Percentiles rank a stretch among this genome's conserved stretches.
Evolutionary conservation across 345 rosid genomes (phyloP).

Genomic region (Geranium brycei): DNA sequence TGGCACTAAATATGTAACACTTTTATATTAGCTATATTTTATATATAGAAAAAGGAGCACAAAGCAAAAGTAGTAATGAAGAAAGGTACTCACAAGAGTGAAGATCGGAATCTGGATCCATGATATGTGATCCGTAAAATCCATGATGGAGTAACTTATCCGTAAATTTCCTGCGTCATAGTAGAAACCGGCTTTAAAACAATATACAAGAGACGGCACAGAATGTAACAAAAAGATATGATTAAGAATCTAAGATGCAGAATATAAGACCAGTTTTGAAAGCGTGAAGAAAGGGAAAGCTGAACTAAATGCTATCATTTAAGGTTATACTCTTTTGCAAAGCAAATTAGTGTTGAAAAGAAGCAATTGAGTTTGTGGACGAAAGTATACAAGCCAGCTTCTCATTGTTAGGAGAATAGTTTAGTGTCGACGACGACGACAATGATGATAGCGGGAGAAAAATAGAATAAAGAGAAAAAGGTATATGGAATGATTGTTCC

Average conservation of each 20-base stretch:
- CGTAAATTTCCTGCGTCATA: slow-evolving; percentile 29
- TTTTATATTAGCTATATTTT: background rate
- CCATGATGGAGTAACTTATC: slow-evolving; percentile 44
- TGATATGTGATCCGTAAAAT: slow-evolving; percentile 28
- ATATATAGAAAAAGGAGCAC: background rate
- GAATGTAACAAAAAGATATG: background rate
- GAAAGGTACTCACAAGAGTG: slow-evolving; percentile 32
- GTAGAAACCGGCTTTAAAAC: background rate
- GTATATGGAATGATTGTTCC: too few species aligned
- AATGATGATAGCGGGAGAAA: too few species aligned
- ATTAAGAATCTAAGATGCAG: too few species aligned
- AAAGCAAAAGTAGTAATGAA: background rate
- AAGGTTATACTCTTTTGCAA: too few species aligned
- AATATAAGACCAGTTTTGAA: too few species aligned
- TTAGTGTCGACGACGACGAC: too few species aligned
- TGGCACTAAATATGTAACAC: slow-evolving; percentile 23
- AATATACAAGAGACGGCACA: background rate
- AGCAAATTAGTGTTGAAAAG: too few species aligned
- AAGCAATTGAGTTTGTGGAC: background rate
- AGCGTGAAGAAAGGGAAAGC: too few species aligned
- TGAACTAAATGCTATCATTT: too few species aligned
- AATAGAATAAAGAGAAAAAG: too few species aligned
- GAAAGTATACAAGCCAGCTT: background rate
- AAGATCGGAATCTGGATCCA: slow-evolving; percentile 52
- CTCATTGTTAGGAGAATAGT: too few species aligned